phyloP scores from a whole-genome alignment of 345 rosid species.

The Eucalyptus regnans region DNA sequence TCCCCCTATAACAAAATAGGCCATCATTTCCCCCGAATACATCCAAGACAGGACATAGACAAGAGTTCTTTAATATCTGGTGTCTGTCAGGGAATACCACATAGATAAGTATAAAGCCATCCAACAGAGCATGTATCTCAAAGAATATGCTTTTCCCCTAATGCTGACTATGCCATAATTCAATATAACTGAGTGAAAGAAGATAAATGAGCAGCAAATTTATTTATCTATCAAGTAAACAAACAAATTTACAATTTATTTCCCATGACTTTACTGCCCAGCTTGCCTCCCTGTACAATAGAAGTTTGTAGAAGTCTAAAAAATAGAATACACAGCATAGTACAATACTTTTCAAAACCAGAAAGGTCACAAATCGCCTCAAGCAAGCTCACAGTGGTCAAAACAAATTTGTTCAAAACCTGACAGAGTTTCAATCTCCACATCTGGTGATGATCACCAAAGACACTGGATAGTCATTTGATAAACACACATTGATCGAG shows the following conservation, averaged over 20 bases:
- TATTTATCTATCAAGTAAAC: background rate
- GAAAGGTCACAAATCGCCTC: background rate
- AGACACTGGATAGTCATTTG: background rate
- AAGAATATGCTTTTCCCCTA: background rate
- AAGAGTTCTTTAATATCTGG: background rate
- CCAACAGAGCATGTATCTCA: background rate
- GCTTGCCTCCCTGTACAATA: background rate
- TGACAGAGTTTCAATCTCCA: background rate
- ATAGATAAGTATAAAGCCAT: background rate
- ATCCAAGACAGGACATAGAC: background rate
- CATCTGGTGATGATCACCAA: background rate
- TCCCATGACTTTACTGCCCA: background rate
- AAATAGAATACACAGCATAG: background rate
- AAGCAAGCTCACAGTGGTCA: background rate
- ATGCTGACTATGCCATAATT: background rate
- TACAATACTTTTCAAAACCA: background rate
- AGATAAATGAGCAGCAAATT: background rate
- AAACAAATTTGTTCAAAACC: background rate
- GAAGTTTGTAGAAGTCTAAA: background rate
- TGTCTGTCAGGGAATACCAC: background rate
- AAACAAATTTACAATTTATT: background rate
- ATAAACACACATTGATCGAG: background rate
- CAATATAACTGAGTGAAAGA: background rate
- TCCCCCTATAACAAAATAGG: background rate
- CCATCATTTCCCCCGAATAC: background rate